Base-by-base conservation (phyloP, 1,284 basidiomycete species). In the Clitocybe nebularis region DNA sequence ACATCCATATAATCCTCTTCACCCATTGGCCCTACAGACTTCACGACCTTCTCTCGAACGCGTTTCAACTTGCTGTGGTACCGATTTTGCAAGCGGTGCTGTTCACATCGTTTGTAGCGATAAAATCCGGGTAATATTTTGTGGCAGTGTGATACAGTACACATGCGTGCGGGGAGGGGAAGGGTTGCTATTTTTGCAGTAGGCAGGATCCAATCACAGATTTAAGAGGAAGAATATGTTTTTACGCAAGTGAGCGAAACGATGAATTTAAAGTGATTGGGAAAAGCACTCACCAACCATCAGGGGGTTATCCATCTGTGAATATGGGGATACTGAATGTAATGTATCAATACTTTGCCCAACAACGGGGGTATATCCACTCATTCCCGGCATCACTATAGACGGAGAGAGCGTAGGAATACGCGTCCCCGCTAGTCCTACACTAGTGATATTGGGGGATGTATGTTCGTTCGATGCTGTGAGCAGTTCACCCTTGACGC, bases 81-180 rank as follows among this genome's bases (percentile, higher is more conserved):
- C 32, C 75, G 62, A 48, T 77, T 77, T 56, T 78, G 75, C 22
- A 71, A 51, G 2, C 75, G 67, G 46, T 79, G 76, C 41, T 71
- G 67, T 48, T 77, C 75, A 55, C 76, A 79, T 17, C 74, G 69
- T 32, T 74, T 71, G 58, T 63, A 78, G 21, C 64, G 59, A 54
- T 77, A 76, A 28, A 63, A 56, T 0, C 65, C 64, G 0, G 73
- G 69, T 1, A 78, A 63, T 32, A 77, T 60, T 39, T 66, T 67
- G 49, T 75, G 74, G 46, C 77, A 78, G 48, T 78, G 75, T 25
- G 74, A 77, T 14, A 79, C 75, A 2, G 74, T 76, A 49, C 75
- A 78, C 72, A 78, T 75, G 19, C 72, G 69, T 11, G 60, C 52
- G 2, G 70, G 63, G 13, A 63, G 57, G 4, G 55, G 41, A 16